Evolutionary conservation across 805 yeast genomes (phyloP).

Genomic region (Metschnikowia shivogae): DNA sequence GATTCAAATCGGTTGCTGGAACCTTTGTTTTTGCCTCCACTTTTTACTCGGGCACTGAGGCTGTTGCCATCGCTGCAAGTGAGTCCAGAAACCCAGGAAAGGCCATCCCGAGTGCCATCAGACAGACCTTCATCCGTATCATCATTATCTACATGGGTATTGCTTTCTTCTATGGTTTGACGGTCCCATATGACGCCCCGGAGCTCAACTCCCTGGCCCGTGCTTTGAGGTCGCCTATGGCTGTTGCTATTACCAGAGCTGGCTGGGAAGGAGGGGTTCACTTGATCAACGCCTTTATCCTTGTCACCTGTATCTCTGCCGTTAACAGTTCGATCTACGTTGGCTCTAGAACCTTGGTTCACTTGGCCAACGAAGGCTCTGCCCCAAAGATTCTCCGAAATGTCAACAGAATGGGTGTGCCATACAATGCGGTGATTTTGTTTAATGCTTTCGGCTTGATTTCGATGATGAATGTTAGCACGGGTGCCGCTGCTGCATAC

Average conservation of each 20-base stretch:
- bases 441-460: slow-evolving; percentile 53
- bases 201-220: slow-evolving; percentile 32
- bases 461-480: slow-evolving; percentile 51
- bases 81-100: slow-evolving; percentile 56
- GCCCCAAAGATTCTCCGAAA: slow-evolving; percentile 55
- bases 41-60: slow-evolving; percentile 56
- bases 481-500: slow-evolving; percentile 61
- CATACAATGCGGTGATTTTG: slow-evolving; percentile 53
- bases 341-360: slow-evolving; percentile 64
- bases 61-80: slow-evolving; percentile 56
- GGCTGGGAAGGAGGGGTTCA: slow-evolving; percentile 46
- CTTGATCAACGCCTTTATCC: slow-evolving; percentile 57
- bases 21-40: slow-evolving; percentile 59
- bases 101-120: slow-evolving; percentile 55
- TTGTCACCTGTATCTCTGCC: slow-evolving; percentile 63
- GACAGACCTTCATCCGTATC: slow-evolving; percentile 54
- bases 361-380: slow-evolving; percentile 56
- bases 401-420: slow-evolving; percentile 59
- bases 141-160: slow-evolving; percentile 50
- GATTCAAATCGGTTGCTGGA: slow-evolving; percentile 53
- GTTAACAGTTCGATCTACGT: slow-evolving; percentile 66
- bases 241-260: slow-evolving; percentile 35
- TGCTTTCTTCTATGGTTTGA: slow-evolving; percentile 54
- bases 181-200: slow-evolving; percentile 55
- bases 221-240: slow-evolving; percentile 43